Evolutionary conservation across 2,329 filamentous ascomycete species (phyloP), one percentile per base, ranked within the genome.

Genomic region (Grosmannia huntii): DNA sequence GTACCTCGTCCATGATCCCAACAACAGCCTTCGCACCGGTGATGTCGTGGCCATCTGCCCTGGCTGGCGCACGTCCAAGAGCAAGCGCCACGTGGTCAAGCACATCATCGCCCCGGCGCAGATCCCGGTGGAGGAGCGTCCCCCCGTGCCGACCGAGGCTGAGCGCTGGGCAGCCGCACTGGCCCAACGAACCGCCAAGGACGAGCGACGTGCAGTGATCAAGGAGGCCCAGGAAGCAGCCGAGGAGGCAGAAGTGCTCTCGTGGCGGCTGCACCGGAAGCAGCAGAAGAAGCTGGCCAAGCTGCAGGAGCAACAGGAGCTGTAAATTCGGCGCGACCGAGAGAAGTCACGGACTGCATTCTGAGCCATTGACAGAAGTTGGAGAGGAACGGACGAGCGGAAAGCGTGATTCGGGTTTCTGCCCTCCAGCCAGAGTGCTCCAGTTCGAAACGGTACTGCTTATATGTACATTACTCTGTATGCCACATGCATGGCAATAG

Each of bases 1-100:
- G 63, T 79, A 86, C 68, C 81, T 92, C 33, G 87, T 91, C 44
- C 86, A 90, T 74, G 89, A 94, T 70, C 89, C 89, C 31, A 82
- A 82, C 69, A 81, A 83, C 64, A 90, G 86, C 28, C 78, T 90
- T 44, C 79, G 84, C 59, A 79, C 80, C 55, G 89, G 89, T 67
- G 89, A 94, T 69, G 81, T 92, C 3, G 82, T 94, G 31, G 78
- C 83, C 62, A 87, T 92, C 65, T 75, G 77, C 9, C 78, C 83
- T 5, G 84, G 84, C 59, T 84, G 79, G 78, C 81, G 82, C 56
- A 81, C 80, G 7, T 83, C 81, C 48, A 82, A 82, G 62, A 73
- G 76, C 62, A 89, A 91, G 65, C 81, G 82, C 28, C 87, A 92
- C 66, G 83, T 91, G 41, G 84, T 94, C 31, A 83, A 85, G 63